Conservation (phyloP, 108 stramenopile species). For the Conticribra guillardii region DNA sequence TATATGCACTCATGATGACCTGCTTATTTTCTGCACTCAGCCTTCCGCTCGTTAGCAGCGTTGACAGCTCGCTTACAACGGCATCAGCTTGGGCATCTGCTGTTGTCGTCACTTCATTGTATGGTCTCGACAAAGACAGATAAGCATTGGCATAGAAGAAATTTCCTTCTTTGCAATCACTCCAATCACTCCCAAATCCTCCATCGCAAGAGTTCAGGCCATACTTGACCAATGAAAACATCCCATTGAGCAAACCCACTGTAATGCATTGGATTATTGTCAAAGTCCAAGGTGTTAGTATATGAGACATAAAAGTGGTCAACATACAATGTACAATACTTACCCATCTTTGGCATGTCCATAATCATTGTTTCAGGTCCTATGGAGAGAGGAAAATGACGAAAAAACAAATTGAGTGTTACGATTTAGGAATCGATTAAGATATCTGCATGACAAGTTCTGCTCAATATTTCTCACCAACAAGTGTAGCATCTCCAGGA, state of each 20-base stretch:
- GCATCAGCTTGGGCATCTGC: constrained; percentile 28
- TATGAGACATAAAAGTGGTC: neutral
- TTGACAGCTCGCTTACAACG: constrained; percentile 41
- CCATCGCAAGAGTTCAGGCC: constrained; percentile 55
- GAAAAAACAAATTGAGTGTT: too few relatives aligned
- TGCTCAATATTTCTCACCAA: too few relatives aligned
- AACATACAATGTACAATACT: neutral
- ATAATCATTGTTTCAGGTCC: constrained; percentile 44
- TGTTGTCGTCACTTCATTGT: constrained; percentile 12
- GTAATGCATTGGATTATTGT: neutral
- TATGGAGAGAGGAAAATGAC: too few relatives aligned
- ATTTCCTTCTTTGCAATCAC: constrained; percentile 24
- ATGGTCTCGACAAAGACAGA: constrained; percentile 36
- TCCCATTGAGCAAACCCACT: constrained; percentile 50
- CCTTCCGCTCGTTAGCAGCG: constrained; percentile 60
- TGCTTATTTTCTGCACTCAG: constrained; percentile 35
- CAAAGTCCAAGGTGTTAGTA: neutral
- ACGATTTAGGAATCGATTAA: too few relatives aligned
- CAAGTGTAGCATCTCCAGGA: constrained; percentile 35
- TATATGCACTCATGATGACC: constrained; percentile 29
- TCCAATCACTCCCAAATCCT: constrained; percentile 35
- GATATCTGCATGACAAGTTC: too few relatives aligned
- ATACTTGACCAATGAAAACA: constrained; percentile 57
- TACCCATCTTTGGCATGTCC: constrained; percentile 50
- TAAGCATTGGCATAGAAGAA: constrained; percentile 22